Evolutionary conservation across 495 filamentous ascomycete species (phyloP), one percentile per base, ranked within the genome.

Genomic region (Ascobolus immersus): DNA sequence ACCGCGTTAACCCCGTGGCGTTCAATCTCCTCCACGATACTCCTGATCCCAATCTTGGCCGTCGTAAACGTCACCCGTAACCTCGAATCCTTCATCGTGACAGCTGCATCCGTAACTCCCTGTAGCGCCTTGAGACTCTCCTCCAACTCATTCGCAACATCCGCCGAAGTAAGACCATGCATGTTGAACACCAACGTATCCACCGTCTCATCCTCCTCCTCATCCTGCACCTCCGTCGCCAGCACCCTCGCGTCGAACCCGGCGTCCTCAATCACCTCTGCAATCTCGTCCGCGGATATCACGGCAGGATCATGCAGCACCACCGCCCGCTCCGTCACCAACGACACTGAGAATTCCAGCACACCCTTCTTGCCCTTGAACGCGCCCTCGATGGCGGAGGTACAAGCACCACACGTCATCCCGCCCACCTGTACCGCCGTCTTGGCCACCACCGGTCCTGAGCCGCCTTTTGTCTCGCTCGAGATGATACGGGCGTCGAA

Each of bases 341-440:
- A 54, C 39, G 81, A 92, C 51, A 96, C 79, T 47, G 81, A 86
- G 56, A 94, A 91, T 47, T 77, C 73, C 25, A 70, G 61, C 10
- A 96, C 52, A 1, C 84, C 89, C 2, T 70, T 56, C 11, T 84
- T 57, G 38, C 68, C 68, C 36, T 69, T 64, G 46, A 94, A 89
- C 2, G 74, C 80, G 32, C 67, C 66, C 51, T 92, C 73, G 13
- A 94, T 65, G 26, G 86, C 82, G 8, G 81, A 76, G 5, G 84
- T 93, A 50, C 86, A 96, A 17, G 84, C 79, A 14, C 84, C 84
- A 45, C 84, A 96, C 4, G 84, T 94, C 86, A 96, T 94, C 19
- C 86, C 86, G 43, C 75, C 76, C 17, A 96, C 66, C 3, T 71
- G 67, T 12, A 96, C 61, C 1, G 80, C 92, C 0, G 82, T 93